These are phyloP conservation scores for Penicillium soppii DNA, from an alignment of 495 filamentous ascomycete species.

Conservation along the genomic window DNA sequence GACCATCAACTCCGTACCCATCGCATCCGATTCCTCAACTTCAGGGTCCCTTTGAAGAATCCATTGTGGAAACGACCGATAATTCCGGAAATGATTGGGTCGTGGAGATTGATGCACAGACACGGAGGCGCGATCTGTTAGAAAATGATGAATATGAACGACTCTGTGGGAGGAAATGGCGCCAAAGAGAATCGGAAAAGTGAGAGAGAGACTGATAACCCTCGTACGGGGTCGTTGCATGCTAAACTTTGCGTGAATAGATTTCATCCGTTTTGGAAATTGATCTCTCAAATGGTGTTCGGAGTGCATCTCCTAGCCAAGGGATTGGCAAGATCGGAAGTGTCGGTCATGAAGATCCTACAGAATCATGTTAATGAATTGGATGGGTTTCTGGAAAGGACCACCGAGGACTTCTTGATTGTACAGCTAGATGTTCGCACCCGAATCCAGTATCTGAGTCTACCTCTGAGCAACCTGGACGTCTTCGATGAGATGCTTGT, in stretches of 20 bases:
- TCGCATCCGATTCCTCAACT: constrained; percentile 79
- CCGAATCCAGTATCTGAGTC: constrained; percentile 70
- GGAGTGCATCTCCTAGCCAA: constrained; percentile 87
- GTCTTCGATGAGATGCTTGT: constrained; percentile 89
- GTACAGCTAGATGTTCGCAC: constrained; percentile 73
- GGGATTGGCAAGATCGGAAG: constrained; percentile 81
- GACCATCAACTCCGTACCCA: constrained; percentile 43
- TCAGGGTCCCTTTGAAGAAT: constrained; percentile 93
- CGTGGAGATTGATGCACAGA: constrained; percentile 61
- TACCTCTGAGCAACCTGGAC: constrained; percentile 80
- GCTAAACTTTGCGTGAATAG: constrained; percentile 19
- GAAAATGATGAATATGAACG: constrained; percentile 62
- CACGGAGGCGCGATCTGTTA: constrained; percentile 66
- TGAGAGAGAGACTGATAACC: constrained; percentile 9
- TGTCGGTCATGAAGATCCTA: constrained; percentile 83
- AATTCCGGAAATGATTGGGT: constrained; percentile 47
- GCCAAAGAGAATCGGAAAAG: constrained; percentile 61
- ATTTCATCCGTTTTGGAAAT: constrained; percentile 85
- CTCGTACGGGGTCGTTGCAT: not conserved
- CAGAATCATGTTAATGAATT: constrained; percentile 92
- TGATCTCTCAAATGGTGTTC: constrained; percentile 90
- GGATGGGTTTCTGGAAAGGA: constrained; percentile 83
- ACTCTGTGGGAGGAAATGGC: constrained; percentile 71
- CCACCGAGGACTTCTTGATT: constrained; percentile 81
- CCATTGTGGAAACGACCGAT: constrained; percentile 68